phyloP scores from a whole-genome alignment of 108 stramenopile species.

The Epithemia pelagica region DNA sequence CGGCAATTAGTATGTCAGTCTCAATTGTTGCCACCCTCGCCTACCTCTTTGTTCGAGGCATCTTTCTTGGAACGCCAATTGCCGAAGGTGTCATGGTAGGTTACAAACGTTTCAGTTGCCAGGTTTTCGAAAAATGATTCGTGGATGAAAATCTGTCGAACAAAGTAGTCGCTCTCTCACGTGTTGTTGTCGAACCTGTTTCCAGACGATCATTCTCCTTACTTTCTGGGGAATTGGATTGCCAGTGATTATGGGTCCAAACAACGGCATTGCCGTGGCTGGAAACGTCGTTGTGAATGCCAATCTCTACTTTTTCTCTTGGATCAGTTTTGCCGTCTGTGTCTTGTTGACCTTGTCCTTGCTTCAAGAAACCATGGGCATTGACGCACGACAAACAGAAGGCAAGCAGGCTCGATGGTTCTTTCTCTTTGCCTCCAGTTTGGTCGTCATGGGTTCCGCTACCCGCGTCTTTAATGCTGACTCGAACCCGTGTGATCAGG shows the following conservation, averaged over 20 bases:
- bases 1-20: conserved; percentile 13
- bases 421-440: conserved; percentile 11
- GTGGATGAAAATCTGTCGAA: neutral
- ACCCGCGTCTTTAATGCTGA: conserved; percentile 7
- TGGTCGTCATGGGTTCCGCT: conserved; percentile 17
- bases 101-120: neutral
- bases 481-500: neutral
- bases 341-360: conserved; percentile 18
- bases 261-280: conserved; percentile 23
- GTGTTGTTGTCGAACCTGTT: no score
- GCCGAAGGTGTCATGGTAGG: conserved; percentile 15
- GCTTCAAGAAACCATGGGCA: conserved; percentile 12
- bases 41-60: conserved; percentile 5
- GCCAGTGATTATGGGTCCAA: conserved; percentile 34
- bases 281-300: conserved; percentile 23
- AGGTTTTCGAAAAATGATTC: neutral
- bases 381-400: conserved; percentile 4
- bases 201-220: conserved; percentile 11
- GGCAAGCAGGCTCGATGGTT: conserved; percentile 23
- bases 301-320: conserved; percentile 41
- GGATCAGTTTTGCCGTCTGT: conserved; percentile 17
- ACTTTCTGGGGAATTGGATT: conserved; percentile 27
- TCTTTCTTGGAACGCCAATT: conserved; percentile 15
- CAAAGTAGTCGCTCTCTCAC: neutral
- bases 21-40: conserved; percentile 4